Evolutionary conservation across 257 asterid genomes (phyloP).

Genomic region (Nicotiana noctiflora): DNA sequence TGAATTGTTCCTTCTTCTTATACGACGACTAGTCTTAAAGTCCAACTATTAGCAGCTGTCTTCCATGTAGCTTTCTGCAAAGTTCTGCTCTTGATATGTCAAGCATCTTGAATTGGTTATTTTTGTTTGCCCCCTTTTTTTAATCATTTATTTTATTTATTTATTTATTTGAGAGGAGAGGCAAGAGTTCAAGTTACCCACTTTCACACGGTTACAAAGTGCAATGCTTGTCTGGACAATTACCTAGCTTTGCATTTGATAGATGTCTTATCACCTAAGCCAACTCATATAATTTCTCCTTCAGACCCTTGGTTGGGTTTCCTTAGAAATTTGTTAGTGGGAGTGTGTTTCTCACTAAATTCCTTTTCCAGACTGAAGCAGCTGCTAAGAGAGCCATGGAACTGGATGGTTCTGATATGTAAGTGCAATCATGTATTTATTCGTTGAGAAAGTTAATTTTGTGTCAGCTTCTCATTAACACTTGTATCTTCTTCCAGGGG

Average conservation of each 20-base stretch:
- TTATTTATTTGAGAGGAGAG: neutral
- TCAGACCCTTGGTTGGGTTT: neutral
- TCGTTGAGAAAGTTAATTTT: neutral
- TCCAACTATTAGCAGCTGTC: neutral
- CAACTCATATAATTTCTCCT: neutral
- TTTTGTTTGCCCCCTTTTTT: neutral
- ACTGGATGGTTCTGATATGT: slow-evolving; percentile 93
- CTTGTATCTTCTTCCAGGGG: slow-evolving; percentile 45
- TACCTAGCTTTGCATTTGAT: neutral
- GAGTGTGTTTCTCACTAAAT: slow-evolving; percentile 7
- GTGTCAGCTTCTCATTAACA: neutral
- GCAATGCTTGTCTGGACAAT: neutral
- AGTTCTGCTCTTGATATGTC: neutral
- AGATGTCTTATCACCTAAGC: neutral
- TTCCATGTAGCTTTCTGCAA: slow-evolving; percentile 2
- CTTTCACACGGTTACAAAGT: neutral
- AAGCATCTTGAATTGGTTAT: neutral
- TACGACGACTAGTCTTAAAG: neutral
- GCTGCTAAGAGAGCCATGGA: slow-evolving; percentile 89
- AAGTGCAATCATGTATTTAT: slow-evolving; percentile 23
- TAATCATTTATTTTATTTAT: neutral
- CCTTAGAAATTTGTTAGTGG: neutral
- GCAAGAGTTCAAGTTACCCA: neutral
- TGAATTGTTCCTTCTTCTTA: neutral
- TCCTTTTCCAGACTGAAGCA: slow-evolving; percentile 68